Base-by-base conservation (phyloP, 352 stramenopile genomes). In the Peronospora tabacina region DNA sequence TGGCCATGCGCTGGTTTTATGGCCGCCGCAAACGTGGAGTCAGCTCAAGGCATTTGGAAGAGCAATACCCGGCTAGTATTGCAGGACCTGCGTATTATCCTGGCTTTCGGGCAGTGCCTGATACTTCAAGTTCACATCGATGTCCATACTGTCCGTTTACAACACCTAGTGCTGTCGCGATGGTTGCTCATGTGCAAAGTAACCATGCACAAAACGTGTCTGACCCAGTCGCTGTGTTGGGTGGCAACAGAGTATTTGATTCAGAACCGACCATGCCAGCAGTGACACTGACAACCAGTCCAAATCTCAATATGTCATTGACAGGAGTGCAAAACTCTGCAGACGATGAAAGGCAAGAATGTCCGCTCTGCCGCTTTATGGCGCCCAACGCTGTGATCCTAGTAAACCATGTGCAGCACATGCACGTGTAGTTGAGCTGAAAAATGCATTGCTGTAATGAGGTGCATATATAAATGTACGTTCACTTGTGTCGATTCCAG, bases 401-500 rank as follows among this genome's bases (percentile, higher is more conserved):
- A 26, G 77, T 91, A 5, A 87, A 87, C 61, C 80, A 91, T 52
- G 70, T 91, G 11, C 61, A 91, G 58, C 62, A 78, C 47, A 49
- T 90, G 11, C 80, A 90, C 28, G 10, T 12, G 10, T 12, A 32
- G 28, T 32, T 32, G 10, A 32, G 12, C 12, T 32, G 7, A 12
- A 4, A 32, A 4, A 30, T 26, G 19, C 22, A 39, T 28, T 41
- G 52, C 47, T 52, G 42, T 20, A 49, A 46, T 46, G 45, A 46
- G 26, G 15, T 53, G 20, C 9, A 54, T 8, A 48, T 34, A 46
- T n/a, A n/a, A n/a, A n/a, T n/a, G 26, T 30, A 22, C 19, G 19
- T 22, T 22, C 19, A 22, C 19, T 26, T 26, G 4, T 26, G 22
- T 7, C 22, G 4, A 26, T 26, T 5, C 5, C 3, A 5, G 22